A percentile compares a stretch with the other conserved stretches of the same genome.
Conservation (phyloP, 2,329 filamentous ascomycete species). For the Fusarium incarnatum region DNA sequence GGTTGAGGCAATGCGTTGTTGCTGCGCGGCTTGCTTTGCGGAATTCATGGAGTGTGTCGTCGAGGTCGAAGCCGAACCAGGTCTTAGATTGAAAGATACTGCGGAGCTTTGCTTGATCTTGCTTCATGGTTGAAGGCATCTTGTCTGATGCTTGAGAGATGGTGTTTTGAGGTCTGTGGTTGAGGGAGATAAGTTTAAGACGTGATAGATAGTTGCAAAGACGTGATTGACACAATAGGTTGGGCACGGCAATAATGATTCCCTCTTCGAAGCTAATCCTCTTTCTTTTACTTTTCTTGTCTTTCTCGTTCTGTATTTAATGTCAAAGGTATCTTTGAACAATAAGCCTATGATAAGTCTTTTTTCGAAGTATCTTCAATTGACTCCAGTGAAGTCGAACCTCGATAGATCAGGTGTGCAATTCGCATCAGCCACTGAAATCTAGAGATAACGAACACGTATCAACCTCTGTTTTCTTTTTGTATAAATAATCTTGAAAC, state of each 20-base stretch:
- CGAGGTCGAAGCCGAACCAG: conserved; percentile 62
- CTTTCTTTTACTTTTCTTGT: too few relatives aligned
- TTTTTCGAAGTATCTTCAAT: too few relatives aligned
- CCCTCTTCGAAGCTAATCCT: too few relatives aligned
- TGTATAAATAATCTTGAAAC: too few relatives aligned
- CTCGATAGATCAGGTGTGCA: too few relatives aligned
- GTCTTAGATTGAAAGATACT: conserved; percentile 19
- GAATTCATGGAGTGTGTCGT: conserved; percentile 62
- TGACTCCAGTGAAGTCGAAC: too few relatives aligned
- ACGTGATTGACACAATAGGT: neutral
- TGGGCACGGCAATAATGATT: neutral
- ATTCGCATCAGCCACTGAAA: too few relatives aligned
- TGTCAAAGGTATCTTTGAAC: too few relatives aligned
- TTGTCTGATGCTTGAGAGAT: fast-evolving
- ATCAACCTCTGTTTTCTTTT: too few relatives aligned
- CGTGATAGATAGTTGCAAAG: neutral
- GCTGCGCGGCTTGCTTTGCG: conserved; percentile 55
- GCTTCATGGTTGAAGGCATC: neutral
- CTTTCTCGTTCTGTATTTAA: too few relatives aligned
- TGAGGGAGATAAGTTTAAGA: neutral
- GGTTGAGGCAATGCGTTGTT: conserved; percentile 48
- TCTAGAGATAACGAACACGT: too few relatives aligned
- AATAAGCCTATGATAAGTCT: too few relatives aligned
- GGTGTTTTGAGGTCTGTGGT: neutral
- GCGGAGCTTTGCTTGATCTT: neutral